A percentile compares a stretch with the other conserved stretches of the same genome.
phyloP scores from a whole-genome alignment of 306 rosid genomes.

The Castanea crenata region DNA sequence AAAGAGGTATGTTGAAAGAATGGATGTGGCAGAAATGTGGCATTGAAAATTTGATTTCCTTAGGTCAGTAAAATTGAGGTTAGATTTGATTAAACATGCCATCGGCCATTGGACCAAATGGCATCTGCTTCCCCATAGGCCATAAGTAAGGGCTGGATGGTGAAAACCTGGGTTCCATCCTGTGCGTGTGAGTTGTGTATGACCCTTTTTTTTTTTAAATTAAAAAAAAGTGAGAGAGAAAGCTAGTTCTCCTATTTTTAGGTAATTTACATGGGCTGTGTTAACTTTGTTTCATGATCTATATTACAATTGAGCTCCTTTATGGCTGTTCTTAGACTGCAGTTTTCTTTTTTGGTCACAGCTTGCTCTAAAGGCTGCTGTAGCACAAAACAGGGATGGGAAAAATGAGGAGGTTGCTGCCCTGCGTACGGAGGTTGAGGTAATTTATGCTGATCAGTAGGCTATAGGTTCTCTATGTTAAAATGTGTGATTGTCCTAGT shows the following conservation, averaged over 20 bases:
- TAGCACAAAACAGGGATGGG: conserved; percentile 71
- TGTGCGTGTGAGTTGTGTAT: background rate
- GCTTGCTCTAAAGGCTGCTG: conserved; percentile 97
- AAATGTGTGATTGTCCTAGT: conserved; percentile 17
- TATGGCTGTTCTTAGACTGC: conserved; percentile 30
- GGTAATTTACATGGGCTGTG: background rate
- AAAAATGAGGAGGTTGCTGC: conserved; percentile 70
- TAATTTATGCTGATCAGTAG: conserved; percentile 19
- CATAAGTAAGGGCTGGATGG: background rate
- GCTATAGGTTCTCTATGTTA: background rate
- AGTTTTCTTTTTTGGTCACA: conserved; percentile 36
- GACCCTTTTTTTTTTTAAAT: background rate
- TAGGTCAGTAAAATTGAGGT: conserved; percentile 23
- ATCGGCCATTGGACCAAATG: background rate
- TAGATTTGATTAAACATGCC: conserved; percentile 1
- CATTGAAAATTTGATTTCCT: conserved; percentile 18
- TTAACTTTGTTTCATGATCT: background rate
- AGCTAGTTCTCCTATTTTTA: background rate
- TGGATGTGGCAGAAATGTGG: conserved; percentile 25
- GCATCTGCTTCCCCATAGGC: background rate
- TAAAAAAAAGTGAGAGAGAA: background rate
- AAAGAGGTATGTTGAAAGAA: conserved; percentile 69
- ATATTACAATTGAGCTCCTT: background rate
- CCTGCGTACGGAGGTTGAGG: conserved; percentile 86
- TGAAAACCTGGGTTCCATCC: background rate